Evolutionary conservation across 805 yeast species (phyloP).

Genomic region (Zygoascus ofunaensis): DNA sequence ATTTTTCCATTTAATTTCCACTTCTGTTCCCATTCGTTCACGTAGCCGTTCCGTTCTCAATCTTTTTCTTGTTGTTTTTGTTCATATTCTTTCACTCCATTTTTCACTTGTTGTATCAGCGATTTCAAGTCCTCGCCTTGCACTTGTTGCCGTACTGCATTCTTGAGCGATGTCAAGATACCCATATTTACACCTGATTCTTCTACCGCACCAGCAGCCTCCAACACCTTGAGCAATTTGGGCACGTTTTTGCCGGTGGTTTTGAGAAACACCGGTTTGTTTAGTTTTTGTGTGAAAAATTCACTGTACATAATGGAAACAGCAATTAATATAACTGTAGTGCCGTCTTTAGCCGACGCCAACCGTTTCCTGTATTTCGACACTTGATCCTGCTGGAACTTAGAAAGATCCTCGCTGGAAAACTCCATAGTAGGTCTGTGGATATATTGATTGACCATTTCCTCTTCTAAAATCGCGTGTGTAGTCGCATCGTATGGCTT

Average conservation of each 20-base stretch:
- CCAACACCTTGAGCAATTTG: conserved; percentile 20
- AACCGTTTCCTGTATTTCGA: conserved; percentile 11
- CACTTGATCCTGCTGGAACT: conserved; percentile 3
- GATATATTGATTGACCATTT: conserved; percentile 18
- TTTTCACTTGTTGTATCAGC: neutral
- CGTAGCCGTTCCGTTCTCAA: too few relatives aligned
- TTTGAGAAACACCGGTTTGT: conserved; percentile 17
- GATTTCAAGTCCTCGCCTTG: neutral
- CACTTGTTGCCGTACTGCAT: conserved; percentile 7
- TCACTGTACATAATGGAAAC: conserved; percentile 14
- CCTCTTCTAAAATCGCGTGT: conserved; percentile 10
- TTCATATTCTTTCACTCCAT: neutral
- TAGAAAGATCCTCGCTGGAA: neutral
- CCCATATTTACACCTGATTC: conserved; percentile 11
- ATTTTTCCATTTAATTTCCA: too few relatives aligned
- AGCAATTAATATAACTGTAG: conserved; percentile 23
- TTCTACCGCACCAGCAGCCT: neutral
- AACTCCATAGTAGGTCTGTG: neutral
- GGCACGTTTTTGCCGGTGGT: conserved; percentile 26
- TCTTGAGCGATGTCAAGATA: conserved; percentile 16
- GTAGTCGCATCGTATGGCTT: conserved; percentile 5
- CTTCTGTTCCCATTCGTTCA: too few relatives aligned
- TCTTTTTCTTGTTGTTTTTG: conserved; percentile 1
- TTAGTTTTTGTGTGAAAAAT: conserved; percentile 4
- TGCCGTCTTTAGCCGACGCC: conserved; percentile 17